Base-by-base conservation (phyloP, 768 basidiomycete genomes). In the Macrolepiota albuminosa region DNA sequence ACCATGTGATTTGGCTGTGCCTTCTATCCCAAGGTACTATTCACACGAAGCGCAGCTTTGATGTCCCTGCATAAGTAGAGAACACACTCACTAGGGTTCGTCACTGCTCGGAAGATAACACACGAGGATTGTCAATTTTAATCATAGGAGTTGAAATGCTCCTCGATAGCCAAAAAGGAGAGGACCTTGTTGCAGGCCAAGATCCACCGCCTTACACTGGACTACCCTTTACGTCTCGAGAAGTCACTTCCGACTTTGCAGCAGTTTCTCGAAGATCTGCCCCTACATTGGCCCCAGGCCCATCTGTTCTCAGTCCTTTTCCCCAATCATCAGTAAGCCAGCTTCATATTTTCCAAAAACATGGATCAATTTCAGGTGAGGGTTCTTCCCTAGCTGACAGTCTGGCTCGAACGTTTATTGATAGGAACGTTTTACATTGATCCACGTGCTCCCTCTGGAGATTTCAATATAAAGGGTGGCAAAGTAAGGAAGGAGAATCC, bases 361-460 rank as follows among this genome's bases (percentile, higher is more conserved):
- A 57, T 21, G 29, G 45, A 6, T 47, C 61, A 49, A 60, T 64
- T 10, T 59, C 58, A 47, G 64, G 64, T 62, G 3, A 55, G 54
- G 42, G 7, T 29, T 42, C 10, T 24, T 24, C 2, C 3, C 18
- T 40, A 1, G 10, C 36, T 1, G 31, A 56, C 7, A 10, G 36
- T n/a, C 14, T 57, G 18, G 29, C 16, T 21, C 33, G 14, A 49
- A 50, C 10, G 40, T 18, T 49, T 50, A 52, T 14, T n/a, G 7
- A 9, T 21, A 81, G 79, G 79, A 13, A 75, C 74, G 11, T 81
- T 75, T 60, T 73, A 71, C 58, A 71, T 81, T 24, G 75, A 78
- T 59, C 76, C 82, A 33, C 64, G 64, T 24, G 63, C 67, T 24
- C 71, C 74, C 45, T 67, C 70, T 29, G 63, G 70, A 18, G 69